Evolutionary conservation across 2,329 filamentous ascomycete genomes (phyloP).

Genomic region (Fusarium avenaceum): DNA sequence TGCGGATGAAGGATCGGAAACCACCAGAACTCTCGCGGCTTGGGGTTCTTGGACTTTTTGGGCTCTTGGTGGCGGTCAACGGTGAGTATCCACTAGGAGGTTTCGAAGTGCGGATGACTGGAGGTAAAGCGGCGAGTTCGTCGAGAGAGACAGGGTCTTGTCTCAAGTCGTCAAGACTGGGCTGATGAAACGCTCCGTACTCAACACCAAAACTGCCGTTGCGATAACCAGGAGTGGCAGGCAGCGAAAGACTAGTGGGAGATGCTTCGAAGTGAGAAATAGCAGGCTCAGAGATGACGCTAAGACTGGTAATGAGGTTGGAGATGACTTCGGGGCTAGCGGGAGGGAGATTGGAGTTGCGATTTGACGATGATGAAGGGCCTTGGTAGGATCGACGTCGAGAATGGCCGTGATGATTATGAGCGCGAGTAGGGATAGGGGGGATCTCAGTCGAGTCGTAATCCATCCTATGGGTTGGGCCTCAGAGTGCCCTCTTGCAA

Average conservation of each 20-base stretch:
- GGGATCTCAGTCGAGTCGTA: slow-evolving; percentile 47
- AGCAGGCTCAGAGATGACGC: slow-evolving; percentile 76
- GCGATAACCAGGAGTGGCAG: slow-evolving; percentile 56
- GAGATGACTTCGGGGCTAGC: slow-evolving; percentile 79
- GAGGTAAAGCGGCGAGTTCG: slow-evolving; percentile 73
- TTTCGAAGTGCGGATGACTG: slow-evolving; percentile 85
- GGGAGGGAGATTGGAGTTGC: slow-evolving; percentile 53
- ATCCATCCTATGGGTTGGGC: slow-evolving; percentile 48
- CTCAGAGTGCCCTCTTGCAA: slow-evolving; percentile 28
- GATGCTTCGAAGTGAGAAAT: slow-evolving; percentile 77
- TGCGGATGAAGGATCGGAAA: slow-evolving; percentile 71
- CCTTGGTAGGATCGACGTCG: slow-evolving; percentile 37
- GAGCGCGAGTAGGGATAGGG: slow-evolving; percentile 52
- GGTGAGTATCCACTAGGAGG: slow-evolving; percentile 81
- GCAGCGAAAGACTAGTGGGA: slow-evolving; percentile 57
- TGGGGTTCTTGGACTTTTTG: slow-evolving; percentile 63
- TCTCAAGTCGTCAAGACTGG: slow-evolving; percentile 63
- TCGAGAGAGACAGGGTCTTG: slow-evolving; percentile 65
- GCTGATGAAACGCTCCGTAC: slow-evolving; percentile 74
- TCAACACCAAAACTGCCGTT: slow-evolving; percentile 77
- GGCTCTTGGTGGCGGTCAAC: slow-evolving; percentile 73
- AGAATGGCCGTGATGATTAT: slow-evolving; percentile 34
- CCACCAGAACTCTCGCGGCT: slow-evolving; percentile 64
- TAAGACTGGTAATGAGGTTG: slow-evolving; percentile 76
- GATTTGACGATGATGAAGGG: slow-evolving; percentile 25